A percentile compares a stretch with the other conserved stretches of the same genome.
Conservation (phyloP, 768 basidiomycete genomes). For the Suillus bovinus region DNA sequence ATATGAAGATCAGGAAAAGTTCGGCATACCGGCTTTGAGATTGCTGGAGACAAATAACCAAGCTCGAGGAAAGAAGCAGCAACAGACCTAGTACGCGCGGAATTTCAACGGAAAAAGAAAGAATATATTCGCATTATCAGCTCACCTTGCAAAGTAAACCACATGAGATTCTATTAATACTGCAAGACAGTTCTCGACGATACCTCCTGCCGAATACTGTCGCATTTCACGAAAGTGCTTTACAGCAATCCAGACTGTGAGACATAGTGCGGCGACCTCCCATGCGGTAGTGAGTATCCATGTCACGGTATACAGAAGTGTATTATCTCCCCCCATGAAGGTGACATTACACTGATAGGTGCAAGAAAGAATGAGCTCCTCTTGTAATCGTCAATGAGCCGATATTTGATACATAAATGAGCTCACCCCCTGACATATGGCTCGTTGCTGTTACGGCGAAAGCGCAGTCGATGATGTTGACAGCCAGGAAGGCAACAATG, state of each 20-base stretch:
- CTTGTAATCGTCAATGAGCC: background rate
- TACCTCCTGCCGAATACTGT: background rate
- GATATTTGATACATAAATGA: background rate
- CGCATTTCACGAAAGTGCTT: background rate
- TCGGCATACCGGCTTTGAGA: background rate
- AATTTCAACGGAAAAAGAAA: background rate
- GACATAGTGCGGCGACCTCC: background rate
- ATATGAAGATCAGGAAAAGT: background rate
- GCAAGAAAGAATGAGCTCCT: background rate
- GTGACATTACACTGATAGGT: background rate
- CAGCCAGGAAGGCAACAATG: background rate
- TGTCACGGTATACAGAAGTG: background rate
- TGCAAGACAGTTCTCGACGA: background rate
- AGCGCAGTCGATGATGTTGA: background rate
- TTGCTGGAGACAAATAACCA: background rate
- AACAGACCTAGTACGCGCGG: background rate
- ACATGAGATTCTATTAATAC: background rate
- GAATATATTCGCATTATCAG: background rate
- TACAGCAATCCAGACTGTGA: background rate
- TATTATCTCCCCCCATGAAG: background rate
- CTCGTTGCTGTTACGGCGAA: background rate
- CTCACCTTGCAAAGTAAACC: background rate
- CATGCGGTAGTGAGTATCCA: background rate
- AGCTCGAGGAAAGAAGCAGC: background rate
- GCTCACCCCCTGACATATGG: background rate